Percentiles rank a stretch among this genome's conserved stretches.
These are phyloP conservation scores for Suillus placidus DNA, from an alignment of 768 basidiomycete genomes.

Conservation along the genomic window DNA sequence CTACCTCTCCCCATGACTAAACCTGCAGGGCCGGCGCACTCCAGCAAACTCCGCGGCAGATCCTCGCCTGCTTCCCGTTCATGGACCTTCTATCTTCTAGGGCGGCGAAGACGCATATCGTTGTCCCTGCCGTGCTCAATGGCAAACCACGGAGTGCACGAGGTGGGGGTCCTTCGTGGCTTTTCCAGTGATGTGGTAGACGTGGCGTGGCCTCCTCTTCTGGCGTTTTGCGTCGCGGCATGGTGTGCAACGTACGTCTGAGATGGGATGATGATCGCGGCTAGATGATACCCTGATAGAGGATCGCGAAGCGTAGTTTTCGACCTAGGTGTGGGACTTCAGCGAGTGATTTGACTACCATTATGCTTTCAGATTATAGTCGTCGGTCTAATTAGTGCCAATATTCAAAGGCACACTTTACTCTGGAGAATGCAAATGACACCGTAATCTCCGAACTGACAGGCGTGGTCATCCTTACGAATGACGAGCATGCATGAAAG, in stretches of 20 bases:
- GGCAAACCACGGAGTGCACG: slow-evolving; percentile 15
- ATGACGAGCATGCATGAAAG: background rate
- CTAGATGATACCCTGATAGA: background rate
- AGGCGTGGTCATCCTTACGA: background rate
- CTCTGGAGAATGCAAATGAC: background rate
- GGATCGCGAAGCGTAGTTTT: background rate
- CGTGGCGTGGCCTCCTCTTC: slow-evolving; percentile 41
- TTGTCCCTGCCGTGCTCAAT: slow-evolving; percentile 23
- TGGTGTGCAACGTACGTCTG: slow-evolving; percentile 38
- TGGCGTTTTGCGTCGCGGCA: slow-evolving; percentile 33
- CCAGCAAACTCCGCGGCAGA: slow-evolving; percentile 16
- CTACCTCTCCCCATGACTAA: slow-evolving; percentile 19
- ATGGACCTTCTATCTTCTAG: slow-evolving; percentile 30
- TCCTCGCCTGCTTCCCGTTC: slow-evolving; percentile 20
- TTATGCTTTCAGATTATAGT: background rate
- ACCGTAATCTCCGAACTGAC: slow-evolving; percentile 6
- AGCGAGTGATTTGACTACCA: background rate
- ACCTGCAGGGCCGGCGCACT: slow-evolving; percentile 12
- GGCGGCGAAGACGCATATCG: slow-evolving; percentile 26
- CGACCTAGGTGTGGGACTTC: background rate
- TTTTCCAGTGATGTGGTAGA: slow-evolving; percentile 32
- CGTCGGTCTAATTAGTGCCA: background rate
- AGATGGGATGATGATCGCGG: background rate
- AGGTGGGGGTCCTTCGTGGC: slow-evolving; percentile 33
- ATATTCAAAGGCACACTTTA: background rate